Percentiles rank a stretch among this genome's conserved stretches.
Conservation (phyloP, 768 basidiomycete species). For the Lactarius evosmus region DNA sequence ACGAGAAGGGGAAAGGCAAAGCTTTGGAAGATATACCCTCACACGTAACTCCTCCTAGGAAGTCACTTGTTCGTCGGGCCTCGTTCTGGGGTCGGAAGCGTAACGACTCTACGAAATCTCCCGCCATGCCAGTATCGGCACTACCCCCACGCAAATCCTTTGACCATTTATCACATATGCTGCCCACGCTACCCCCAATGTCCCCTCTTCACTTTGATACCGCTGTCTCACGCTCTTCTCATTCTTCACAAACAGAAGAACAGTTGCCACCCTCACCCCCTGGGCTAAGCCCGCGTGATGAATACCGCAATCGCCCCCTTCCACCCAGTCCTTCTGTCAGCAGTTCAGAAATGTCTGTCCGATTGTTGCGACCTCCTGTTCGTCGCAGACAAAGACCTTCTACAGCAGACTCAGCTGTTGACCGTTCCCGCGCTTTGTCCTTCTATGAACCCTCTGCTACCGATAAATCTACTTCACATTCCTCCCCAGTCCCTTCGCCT, state of each 20-base stretch:
- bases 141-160: constrained; percentile 30
- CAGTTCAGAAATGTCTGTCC: constrained; percentile 21
- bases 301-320: constrained; percentile 7
- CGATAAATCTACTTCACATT: constrained; percentile 4
- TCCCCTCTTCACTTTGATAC: constrained; percentile 44
- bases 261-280: constrained; percentile 24
- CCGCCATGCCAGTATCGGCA: constrained; percentile 33
- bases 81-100: constrained; percentile 31
- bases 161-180: constrained; percentile 36
- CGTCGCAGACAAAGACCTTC: constrained; percentile 36
- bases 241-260: constrained; percentile 33
- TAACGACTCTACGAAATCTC: constrained; percentile 41
- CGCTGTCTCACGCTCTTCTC: constrained; percentile 27
- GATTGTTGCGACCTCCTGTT: background rate
- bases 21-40: constrained; percentile 37
- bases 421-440: constrained; percentile 34
- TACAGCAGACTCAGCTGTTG: constrained; percentile 41
- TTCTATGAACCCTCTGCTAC: constrained; percentile 22
- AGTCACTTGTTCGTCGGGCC: constrained; percentile 21
- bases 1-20: constrained; percentile 45
- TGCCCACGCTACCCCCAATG: constrained; percentile 42
- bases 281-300: constrained; percentile 16
- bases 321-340: constrained; percentile 9
- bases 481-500: constrained; percentile 24
- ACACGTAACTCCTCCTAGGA: constrained; percentile 27